Base-by-base conservation (phyloP, 345 rosid species). In the Bruguiera parviflora region DNA sequence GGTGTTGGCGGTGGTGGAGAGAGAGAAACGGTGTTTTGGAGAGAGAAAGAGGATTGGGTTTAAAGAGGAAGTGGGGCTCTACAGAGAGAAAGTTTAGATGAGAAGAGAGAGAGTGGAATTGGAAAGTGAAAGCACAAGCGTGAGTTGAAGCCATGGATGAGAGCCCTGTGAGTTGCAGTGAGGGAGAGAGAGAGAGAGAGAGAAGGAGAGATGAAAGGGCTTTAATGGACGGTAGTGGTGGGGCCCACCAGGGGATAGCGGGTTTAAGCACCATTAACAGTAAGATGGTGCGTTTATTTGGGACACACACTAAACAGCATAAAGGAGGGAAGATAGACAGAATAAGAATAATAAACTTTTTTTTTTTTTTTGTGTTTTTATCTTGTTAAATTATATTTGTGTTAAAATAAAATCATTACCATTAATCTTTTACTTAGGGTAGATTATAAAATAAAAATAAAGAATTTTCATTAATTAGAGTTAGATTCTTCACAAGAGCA, bases 1-100 rank as follows among this genome's bases (percentile, higher is more conserved):
- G 59, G 73, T 37, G 22, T 3, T 24, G 66, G 4, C 28, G 53
- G 21, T 33, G 22, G 31, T 37, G 53, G 39, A 39, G 69, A 32
- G 63, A 75, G 55, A 22, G 63, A 31, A 35, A 31, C 27, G 15
- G 68, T 5, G 27, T 46, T 16, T 55, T 61, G 6, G 66, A 25
- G 73, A 76, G 73, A 10, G 77, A 69, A 20, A 55, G 73, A 56
- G 65, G 53, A 33, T 55, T 27, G 2, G 83, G 79, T 47, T 79
- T 83, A 69, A 63, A 71, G 64, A 67, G 73, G 67, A 4, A 39
- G 22, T 43, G 24, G 46, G 84, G 74, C 46, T 66, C 68, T 61
- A 78, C 70, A 73, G 87, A 77, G 77, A 77, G 77, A 53, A 67
- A 78, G 58, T 68, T 66, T 33, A 73, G 79, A 35, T 71, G 60